Percentiles rank a stretch among this genome's conserved stretches.
These are phyloP conservation scores for Hymenotorrendiella dingleyae DNA, from an alignment of 2,329 filamentous ascomycete species.

Conservation along the genomic window DNA sequence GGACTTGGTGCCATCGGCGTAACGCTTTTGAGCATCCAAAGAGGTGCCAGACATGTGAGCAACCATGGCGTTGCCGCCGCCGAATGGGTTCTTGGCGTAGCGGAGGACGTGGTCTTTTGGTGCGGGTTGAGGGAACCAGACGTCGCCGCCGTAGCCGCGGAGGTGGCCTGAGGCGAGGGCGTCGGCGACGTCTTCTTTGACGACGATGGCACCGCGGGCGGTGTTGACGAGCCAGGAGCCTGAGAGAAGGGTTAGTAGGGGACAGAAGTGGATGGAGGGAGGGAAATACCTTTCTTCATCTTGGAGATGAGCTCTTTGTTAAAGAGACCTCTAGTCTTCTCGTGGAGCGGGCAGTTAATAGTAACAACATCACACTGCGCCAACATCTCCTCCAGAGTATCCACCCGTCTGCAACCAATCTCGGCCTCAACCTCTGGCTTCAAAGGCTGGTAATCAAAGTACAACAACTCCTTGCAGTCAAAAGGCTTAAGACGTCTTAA, in stretches of 20 bases:
- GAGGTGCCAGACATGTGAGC: constrained; percentile 98
- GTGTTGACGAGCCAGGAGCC: constrained; percentile 98
- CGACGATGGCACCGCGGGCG: constrained; percentile 95
- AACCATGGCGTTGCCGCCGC: constrained; percentile 97
- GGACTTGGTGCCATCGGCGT: constrained; percentile 79
- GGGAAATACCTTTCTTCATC: constrained; percentile 92
- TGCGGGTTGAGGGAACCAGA: constrained; percentile 92
- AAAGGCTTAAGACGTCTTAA: constrained; percentile 93
- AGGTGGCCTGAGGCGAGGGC: constrained; percentile 89
- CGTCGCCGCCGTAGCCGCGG: constrained; percentile 80
- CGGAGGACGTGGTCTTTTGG: constrained; percentile 89
- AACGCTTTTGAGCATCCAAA: constrained; percentile 94
- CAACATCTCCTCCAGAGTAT: constrained; percentile 87
- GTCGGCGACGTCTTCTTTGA: constrained; percentile 97
- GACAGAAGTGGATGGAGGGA: constrained; percentile 54
- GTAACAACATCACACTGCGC: constrained; percentile 94
- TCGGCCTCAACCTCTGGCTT: constrained; percentile 81
- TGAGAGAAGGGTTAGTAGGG: constrained; percentile 36
- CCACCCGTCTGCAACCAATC: constrained; percentile 89
- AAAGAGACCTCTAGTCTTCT: constrained; percentile 94
- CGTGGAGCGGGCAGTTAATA: constrained; percentile 98
- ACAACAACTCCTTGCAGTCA: constrained; percentile 98
- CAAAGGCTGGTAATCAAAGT: constrained; percentile 99
- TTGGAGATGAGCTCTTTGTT: constrained; percentile 98
- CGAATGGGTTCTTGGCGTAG: constrained; percentile 88